phyloP scores from a whole-genome alignment of 2,329 filamentous ascomycete species.

The Penicillium sp. region DNA sequence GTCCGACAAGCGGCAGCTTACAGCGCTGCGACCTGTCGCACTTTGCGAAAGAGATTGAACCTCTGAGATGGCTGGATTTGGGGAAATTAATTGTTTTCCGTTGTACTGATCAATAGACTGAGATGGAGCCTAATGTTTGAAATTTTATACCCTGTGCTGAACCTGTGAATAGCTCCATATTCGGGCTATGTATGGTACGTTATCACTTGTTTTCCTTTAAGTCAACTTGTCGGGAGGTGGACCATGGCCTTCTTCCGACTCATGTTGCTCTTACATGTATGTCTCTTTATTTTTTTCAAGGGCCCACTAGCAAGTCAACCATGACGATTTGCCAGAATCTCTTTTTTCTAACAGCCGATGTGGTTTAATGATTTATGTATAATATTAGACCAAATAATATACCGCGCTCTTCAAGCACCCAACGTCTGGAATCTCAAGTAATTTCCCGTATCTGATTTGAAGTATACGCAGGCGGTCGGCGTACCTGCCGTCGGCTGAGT shows the following conservation, averaged over 20 bases:
- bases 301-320: neutral
- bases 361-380: neutral
- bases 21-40: neutral
- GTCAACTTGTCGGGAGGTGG: neutral
- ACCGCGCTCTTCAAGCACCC: neutral
- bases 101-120: neutral
- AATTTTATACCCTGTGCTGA: neutral
- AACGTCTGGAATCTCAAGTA: neutral
- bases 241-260: neutral
- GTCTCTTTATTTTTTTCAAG: neutral
- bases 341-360: neutral
- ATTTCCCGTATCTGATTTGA: neutral
- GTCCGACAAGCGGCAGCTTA: slow-evolving; percentile 3
- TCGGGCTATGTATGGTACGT: neutral
- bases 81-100: neutral
- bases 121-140: no score
- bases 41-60: slow-evolving; percentile 4
- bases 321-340: neutral
- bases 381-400: neutral
- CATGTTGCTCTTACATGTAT: neutral
- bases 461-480: slow-evolving; percentile 29
- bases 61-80: neutral
- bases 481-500: slow-evolving; percentile 25
- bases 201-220: neutral
- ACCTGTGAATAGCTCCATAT: neutral